These are phyloP conservation scores for Euphrasia arctica DNA, from an alignment of 305 asterid species.

Conservation along the genomic window DNA sequence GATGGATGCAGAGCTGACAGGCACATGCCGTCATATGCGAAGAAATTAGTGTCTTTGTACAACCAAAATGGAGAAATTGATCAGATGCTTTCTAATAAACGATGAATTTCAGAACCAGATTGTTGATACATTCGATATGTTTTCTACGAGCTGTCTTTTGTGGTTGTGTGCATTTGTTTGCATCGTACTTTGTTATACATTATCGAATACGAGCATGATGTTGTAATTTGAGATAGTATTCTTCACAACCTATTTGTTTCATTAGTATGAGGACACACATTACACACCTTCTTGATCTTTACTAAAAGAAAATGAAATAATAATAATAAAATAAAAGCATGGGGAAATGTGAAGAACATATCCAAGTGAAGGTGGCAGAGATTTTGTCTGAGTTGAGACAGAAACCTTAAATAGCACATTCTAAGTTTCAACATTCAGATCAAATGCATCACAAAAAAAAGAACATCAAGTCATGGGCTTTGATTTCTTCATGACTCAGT, in stretches of 20 bases:
- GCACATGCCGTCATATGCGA: conserved; percentile 87
- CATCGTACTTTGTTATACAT: no score
- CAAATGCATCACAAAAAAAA: conserved; percentile 27
- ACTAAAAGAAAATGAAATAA: no score
- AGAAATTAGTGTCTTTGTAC: conserved; percentile 81
- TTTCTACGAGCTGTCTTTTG: background rate
- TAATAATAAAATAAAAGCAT: background rate
- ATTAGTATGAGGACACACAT: no score
- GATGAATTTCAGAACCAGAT: conserved; percentile 24
- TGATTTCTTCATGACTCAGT: conserved; percentile 29
- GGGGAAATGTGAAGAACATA: conserved; percentile 4
- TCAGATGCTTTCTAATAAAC: conserved; percentile 62
- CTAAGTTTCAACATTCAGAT: conserved; percentile 26
- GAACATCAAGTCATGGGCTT: conserved; percentile 59
- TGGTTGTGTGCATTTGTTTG: no score
- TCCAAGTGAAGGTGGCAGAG: conserved; percentile 29
- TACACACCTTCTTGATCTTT: no score
- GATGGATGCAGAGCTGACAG: conserved; percentile 69
- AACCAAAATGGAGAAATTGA: conserved; percentile 91
- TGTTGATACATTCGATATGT: background rate
- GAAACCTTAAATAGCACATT: conserved; percentile 32
- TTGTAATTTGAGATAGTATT: no score
- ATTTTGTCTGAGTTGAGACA: conserved; percentile 16
- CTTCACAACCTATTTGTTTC: no score
- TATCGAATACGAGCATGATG: no score